A percentile compares a stretch with the other conserved stretches of the same genome.
phyloP scores from a whole-genome alignment of 305 asterid genomes.

The Fraxinus xanthoxyloides region DNA sequence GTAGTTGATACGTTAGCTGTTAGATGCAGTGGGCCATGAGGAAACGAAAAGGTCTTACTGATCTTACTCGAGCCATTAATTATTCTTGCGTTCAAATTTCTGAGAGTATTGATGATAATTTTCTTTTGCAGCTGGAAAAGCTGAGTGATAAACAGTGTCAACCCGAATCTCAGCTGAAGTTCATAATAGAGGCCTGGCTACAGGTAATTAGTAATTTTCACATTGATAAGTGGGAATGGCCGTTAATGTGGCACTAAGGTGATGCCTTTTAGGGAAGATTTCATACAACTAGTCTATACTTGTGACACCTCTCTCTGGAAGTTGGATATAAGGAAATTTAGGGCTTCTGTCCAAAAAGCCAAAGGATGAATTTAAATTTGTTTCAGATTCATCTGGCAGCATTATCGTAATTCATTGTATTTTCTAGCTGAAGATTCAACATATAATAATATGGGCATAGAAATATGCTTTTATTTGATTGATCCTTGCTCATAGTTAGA shows the following conservation, averaged over 20 bases:
- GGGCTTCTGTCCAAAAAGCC: background rate
- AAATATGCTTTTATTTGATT: background rate
- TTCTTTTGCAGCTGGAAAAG: conserved; percentile 69
- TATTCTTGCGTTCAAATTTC: background rate
- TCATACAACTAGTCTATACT: background rate
- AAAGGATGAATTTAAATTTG: background rate
- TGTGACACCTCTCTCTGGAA: background rate
- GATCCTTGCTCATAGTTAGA: background rate
- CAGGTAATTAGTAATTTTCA: conserved; percentile 51
- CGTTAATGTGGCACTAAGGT: background rate
- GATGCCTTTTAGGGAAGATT: conserved; percentile 12
- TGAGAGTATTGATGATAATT: conserved; percentile 17
- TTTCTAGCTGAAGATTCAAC: background rate
- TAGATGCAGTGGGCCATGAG: background rate
- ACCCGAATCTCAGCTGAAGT: conserved; percentile 93
- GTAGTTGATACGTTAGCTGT: background rate
- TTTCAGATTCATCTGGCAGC: background rate
- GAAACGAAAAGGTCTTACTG: background rate
- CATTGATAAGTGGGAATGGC: conserved; percentile 5
- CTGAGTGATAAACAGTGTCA: conserved; percentile 81
- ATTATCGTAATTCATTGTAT: background rate
- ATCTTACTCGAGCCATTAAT: background rate
- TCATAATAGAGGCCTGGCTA: conserved; percentile 91
- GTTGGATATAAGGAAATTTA: background rate
- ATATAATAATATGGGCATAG: background rate